phyloP scores from a whole-genome alignment of 352 stramenopile species.

The Hyaloperonospora arabidopsidis region DNA sequence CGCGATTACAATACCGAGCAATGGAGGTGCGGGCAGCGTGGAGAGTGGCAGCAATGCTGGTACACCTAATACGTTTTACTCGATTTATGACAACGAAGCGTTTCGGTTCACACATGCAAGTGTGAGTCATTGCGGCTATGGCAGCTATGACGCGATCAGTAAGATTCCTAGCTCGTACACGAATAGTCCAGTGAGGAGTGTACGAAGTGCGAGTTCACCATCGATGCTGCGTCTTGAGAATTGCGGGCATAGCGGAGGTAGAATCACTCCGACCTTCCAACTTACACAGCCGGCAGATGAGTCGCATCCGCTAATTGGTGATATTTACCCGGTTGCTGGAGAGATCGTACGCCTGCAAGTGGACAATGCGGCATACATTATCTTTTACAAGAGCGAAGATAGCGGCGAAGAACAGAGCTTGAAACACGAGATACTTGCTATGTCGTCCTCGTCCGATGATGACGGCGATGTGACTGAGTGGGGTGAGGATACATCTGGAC shows the following conservation, averaged over 20 bases:
- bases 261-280: conserved; percentile 54
- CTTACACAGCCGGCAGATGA: conserved; percentile 49
- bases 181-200: conserved; percentile 32
- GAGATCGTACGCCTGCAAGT: conserved; percentile 65
- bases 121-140: conserved; percentile 41
- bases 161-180: conserved; percentile 24
- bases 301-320: conserved; percentile 49
- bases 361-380: conserved; percentile 80
- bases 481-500: conserved; percentile 29
- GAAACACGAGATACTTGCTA: conserved; percentile 34
- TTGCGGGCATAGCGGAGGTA: conserved; percentile 34
- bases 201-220: conserved; percentile 23
- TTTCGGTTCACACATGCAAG: conserved; percentile 54
- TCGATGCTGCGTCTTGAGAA: conserved; percentile 29
- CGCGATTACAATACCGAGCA: conserved; percentile 31
- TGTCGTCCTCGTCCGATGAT: conserved; percentile 47
- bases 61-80: conserved; percentile 60
- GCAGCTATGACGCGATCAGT: conserved; percentile 36
- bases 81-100: conserved; percentile 70
- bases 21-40: conserved; percentile 27
- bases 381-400: conserved; percentile 81
- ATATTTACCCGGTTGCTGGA: conserved; percentile 64
- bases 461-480: conserved; percentile 31
- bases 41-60: conserved; percentile 26
- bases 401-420: conserved; percentile 32